phyloP scores from a whole-genome alignment of 2,329 filamentous ascomycete genomes.

The Talaromyces islandicus region DNA sequence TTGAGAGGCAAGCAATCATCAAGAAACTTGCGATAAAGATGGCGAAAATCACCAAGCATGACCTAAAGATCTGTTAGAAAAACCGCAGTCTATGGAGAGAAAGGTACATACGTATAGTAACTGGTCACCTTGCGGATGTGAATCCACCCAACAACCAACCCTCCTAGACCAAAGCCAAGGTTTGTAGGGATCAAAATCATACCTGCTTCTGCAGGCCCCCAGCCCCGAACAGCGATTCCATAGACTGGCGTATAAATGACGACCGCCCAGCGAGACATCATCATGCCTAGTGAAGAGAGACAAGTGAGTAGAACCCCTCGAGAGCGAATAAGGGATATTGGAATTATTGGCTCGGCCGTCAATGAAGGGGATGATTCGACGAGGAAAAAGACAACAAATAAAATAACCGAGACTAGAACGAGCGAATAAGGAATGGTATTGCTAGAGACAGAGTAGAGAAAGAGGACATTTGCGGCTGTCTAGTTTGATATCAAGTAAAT shows the following conservation, averaged over 20 bases:
- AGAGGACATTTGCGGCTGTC: slow-evolving; percentile 60
- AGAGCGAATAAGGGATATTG: slow-evolving; percentile 62
- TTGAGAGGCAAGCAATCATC: slow-evolving; percentile 52
- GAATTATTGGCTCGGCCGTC: slow-evolving; percentile 63
- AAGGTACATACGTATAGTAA: slow-evolving; percentile 54
- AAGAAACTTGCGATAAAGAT: slow-evolving; percentile 59
- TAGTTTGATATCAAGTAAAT: slow-evolving; percentile 21
- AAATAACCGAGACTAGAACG: slow-evolving; percentile 53
- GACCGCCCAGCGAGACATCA: slow-evolving; percentile 74
- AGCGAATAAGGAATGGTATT: slow-evolving; percentile 55
- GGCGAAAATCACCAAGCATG: slow-evolving; percentile 54
- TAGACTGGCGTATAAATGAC: slow-evolving; percentile 78
- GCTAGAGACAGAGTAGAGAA: slow-evolving; percentile 65
- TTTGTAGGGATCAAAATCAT: slow-evolving; percentile 78
- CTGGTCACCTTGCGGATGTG: slow-evolving; percentile 68
- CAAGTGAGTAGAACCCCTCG: slow-evolving; percentile 68
- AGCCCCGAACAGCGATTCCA: slow-evolving; percentile 67
- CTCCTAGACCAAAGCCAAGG: slow-evolving; percentile 68
- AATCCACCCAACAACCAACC: slow-evolving; percentile 65
- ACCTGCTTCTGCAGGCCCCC: slow-evolving; percentile 64
- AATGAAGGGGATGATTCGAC: slow-evolving; percentile 58
- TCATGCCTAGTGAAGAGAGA: slow-evolving; percentile 66
- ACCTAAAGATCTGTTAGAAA: slow-evolving; percentile 24
- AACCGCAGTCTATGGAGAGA: neutral
- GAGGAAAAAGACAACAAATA: slow-evolving; percentile 53